These are phyloP conservation scores for Pseudogymnoascus sp. DNA, from an alignment of 2,329 filamentous ascomycete genomes.

Conservation along the genomic window DNA sequence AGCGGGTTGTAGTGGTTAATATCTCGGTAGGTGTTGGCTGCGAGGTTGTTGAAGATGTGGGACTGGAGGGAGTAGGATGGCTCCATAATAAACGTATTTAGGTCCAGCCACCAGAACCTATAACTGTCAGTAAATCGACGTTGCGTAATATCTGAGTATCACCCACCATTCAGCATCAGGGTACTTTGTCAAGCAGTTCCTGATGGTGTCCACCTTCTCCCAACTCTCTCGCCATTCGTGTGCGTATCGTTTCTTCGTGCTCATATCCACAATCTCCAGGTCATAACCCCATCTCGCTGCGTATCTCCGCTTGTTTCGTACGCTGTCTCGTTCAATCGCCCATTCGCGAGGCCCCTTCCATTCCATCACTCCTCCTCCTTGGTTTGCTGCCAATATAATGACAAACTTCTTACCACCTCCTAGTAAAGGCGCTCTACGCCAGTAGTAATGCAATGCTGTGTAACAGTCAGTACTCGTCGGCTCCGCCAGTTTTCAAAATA, in stretches of 20 bases:
- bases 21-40: slow-evolving; percentile 74
- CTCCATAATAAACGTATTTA: slow-evolving; percentile 98
- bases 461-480: slow-evolving; percentile 15
- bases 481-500: slow-evolving; percentile 7
- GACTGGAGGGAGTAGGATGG: slow-evolving; percentile 80
- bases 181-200: slow-evolving; percentile 84
- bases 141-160: not conserved
- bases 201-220: slow-evolving; percentile 95
- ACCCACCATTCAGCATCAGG: slow-evolving; percentile 90
- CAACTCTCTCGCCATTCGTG: slow-evolving; percentile 99
- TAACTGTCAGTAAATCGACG: slow-evolving; percentile 24
- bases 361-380: slow-evolving; percentile 96
- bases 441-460: slow-evolving; percentile 42
- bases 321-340: slow-evolving; percentile 94
- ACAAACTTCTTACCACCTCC: slow-evolving; percentile 88
- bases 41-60: slow-evolving; percentile 80
- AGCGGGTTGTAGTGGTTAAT: slow-evolving; percentile 95
- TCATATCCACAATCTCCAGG: slow-evolving; percentile 95
- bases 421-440: slow-evolving; percentile 63
- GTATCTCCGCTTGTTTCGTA: slow-evolving; percentile 91
- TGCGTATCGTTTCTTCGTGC: slow-evolving; percentile 95
- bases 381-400: slow-evolving; percentile 85
- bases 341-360: slow-evolving; percentile 97
- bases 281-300: slow-evolving; percentile 86
- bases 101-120: slow-evolving; percentile 99